These are phyloP conservation scores for Albophoma yamanashiensis DNA, from an alignment of 2,329 filamentous ascomycete genomes.

Conservation along the genomic window DNA sequence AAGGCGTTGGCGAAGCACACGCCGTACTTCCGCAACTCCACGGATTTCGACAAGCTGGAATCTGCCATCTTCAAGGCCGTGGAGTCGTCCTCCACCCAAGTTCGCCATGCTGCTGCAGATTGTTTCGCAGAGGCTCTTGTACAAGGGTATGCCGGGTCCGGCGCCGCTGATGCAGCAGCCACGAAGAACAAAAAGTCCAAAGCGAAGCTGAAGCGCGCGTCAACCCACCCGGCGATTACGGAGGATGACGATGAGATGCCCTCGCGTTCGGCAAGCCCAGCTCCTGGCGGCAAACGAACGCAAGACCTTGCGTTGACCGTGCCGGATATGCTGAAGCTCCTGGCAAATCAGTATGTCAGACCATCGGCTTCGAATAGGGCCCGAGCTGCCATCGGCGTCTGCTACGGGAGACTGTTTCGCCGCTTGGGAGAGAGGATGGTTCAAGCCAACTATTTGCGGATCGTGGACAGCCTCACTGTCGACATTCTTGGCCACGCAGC, in stretches of 20 bases:
- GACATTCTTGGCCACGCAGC: slow-evolving; percentile 70
- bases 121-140: slow-evolving; percentile 77
- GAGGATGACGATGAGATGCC: slow-evolving; percentile 65
- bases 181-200: slow-evolving; percentile 62
- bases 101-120: slow-evolving; percentile 77
- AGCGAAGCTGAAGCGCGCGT: slow-evolving; percentile 45
- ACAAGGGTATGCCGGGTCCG: slow-evolving; percentile 55
- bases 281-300: slow-evolving; percentile 55
- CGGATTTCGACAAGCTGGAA: slow-evolving; percentile 84
- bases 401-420: slow-evolving; percentile 73
- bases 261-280: slow-evolving; percentile 62
- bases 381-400: slow-evolving; percentile 74
- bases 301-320: slow-evolving; percentile 66
- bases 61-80: slow-evolving; percentile 74
- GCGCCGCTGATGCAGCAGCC: slow-evolving; percentile 33
- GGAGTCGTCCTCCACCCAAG: slow-evolving; percentile 63
- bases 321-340: slow-evolving; percentile 63
- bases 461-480: slow-evolving; percentile 69
- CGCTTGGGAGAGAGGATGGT: slow-evolving; percentile 73
- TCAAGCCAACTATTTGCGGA: slow-evolving; percentile 69
- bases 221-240: slow-evolving; percentile 47
- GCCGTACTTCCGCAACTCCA: slow-evolving; percentile 73
- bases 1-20: slow-evolving; percentile 63
- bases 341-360: slow-evolving; percentile 73
- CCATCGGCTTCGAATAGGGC: slow-evolving; percentile 68